These are phyloP conservation scores for Aspergillus indologenus DNA, from an alignment of 495 filamentous ascomycete genomes.

Conservation along the genomic window DNA sequence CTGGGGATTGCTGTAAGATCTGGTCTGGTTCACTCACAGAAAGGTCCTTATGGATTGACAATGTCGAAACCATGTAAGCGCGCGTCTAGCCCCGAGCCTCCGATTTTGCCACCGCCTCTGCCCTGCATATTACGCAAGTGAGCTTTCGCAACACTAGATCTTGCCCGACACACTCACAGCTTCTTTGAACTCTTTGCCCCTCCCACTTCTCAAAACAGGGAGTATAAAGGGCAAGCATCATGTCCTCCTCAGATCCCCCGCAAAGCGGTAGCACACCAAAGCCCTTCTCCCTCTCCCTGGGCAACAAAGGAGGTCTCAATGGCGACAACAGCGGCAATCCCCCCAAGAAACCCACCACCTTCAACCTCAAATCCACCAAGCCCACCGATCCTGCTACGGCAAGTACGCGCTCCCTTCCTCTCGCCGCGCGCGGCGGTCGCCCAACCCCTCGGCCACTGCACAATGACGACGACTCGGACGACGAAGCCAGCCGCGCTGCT, in stretches of 20 bases:
- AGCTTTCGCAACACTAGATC: too few species aligned
- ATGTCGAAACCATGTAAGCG: slow-evolving; percentile 10
- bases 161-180: neutral
- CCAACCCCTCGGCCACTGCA: slow-evolving; percentile 36
- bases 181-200: slow-evolving; percentile 2
- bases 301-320: slow-evolving; percentile 1
- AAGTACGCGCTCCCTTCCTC: slow-evolving; percentile 14
- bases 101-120: slow-evolving; percentile 17
- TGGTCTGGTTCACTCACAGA: too few species aligned
- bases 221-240: neutral
- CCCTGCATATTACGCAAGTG: neutral
- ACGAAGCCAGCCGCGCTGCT: slow-evolving; percentile 21
- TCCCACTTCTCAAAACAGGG: neutral
- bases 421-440: slow-evolving; percentile 27
- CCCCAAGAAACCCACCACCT: slow-evolving; percentile 28
- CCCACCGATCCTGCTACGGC: slow-evolving; percentile 8
- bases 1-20: neutral
- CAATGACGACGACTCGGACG: slow-evolving; percentile 45
- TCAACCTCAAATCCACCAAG: slow-evolving; percentile 32
- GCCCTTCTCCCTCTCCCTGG: slow-evolving; percentile 32
- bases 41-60: too few species aligned
- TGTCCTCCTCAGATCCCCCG: slow-evolving; percentile 15
- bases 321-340: slow-evolving; percentile 17
- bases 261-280: slow-evolving; percentile 21
- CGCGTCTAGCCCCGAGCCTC: slow-evolving; percentile 12